phyloP scores from a whole-genome alignment of 108 stramenopile genomes.

The Discostella stelligeroides region DNA sequence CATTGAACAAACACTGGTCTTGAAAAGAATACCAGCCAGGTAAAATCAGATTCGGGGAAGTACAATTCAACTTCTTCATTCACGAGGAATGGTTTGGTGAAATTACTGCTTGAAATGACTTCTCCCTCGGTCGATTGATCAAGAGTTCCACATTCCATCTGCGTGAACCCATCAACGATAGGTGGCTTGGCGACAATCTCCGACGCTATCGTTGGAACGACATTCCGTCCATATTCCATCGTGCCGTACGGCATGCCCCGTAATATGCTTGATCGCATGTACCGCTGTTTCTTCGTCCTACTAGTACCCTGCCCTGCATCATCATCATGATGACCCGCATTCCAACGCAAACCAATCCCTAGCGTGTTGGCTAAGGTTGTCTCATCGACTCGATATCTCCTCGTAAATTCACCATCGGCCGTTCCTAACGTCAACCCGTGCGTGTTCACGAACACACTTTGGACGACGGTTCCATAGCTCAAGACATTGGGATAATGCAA shows the following conservation, averaged over 20 bases:
- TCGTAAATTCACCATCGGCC: constrained; percentile 30
- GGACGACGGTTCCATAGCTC: constrained; percentile 56
- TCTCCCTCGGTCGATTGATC: constrained; percentile 28
- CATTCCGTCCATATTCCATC: constrained; percentile 64
- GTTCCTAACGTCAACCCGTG: constrained; percentile 76
- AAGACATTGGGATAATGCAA: constrained; percentile 58
- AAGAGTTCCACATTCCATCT: constrained; percentile 26
- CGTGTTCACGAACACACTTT: constrained; percentile 58
- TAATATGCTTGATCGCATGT: constrained; percentile 77
- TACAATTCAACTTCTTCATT: constrained; percentile 65
- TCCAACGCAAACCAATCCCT: constrained; percentile 72
- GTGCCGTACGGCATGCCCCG: constrained; percentile 90
- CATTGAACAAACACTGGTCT: constrained; percentile 71
- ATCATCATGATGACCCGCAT: neutral
- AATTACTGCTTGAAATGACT: constrained; percentile 18
- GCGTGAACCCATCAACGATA: constrained; percentile 18
- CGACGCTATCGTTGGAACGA: constrained; percentile 60
- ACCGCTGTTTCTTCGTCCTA: constrained; percentile 2
- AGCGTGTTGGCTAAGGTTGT: constrained; percentile 52
- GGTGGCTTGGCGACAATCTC: constrained; percentile 22
- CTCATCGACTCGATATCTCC: constrained; percentile 39
- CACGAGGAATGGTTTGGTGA: constrained; percentile 33
- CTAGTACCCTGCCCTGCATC: neutral
- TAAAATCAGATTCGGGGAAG: constrained; percentile 76
- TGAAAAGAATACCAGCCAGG: constrained; percentile 93